Percentiles rank a stretch among this genome's conserved stretches.
Evolutionary conservation across 345 rosid species (phyloP).

Genomic region (Salix suchowensis): DNA sequence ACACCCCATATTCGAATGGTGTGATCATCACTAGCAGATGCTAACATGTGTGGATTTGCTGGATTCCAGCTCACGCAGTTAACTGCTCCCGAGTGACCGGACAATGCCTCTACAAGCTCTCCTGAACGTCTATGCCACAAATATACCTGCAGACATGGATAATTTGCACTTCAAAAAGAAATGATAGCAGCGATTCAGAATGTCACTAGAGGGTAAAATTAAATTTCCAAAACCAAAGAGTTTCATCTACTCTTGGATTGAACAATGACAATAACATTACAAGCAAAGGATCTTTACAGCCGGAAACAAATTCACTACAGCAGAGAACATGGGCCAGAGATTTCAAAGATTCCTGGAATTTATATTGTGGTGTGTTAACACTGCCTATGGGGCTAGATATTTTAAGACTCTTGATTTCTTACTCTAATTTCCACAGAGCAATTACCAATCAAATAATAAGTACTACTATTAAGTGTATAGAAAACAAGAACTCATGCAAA

Average conservation of each 20-base stretch:
- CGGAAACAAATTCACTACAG: too few species aligned
- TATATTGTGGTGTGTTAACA: background rate
- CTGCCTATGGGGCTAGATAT: background rate
- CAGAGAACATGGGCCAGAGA: too few species aligned
- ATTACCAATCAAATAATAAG: background rate
- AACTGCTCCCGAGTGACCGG: slow-evolving; percentile 68
- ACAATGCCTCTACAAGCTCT: slow-evolving; percentile 40
- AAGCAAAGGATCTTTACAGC: background rate
- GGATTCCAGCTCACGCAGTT: slow-evolving; percentile 82
- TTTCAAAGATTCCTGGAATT: too few species aligned
- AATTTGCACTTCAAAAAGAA: background rate
- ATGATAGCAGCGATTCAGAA: background rate
- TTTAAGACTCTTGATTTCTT: background rate
- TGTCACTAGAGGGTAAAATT: background rate
- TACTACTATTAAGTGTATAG: background rate
- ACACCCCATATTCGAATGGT: slow-evolving; percentile 75
- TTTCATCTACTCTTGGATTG: background rate
- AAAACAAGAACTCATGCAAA: background rate
- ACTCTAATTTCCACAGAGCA: background rate
- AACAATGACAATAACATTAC: background rate
- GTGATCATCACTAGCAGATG: slow-evolving; percentile 66
- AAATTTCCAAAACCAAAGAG: background rate
- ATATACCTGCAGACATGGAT: slow-evolving; percentile 43
- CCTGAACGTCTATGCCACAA: slow-evolving; percentile 60
- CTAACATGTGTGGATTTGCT: slow-evolving; percentile 58